phyloP scores from a whole-genome alignment of 1,139 yeast genomes.

The Nakaseomyces nivariensis region DNA sequence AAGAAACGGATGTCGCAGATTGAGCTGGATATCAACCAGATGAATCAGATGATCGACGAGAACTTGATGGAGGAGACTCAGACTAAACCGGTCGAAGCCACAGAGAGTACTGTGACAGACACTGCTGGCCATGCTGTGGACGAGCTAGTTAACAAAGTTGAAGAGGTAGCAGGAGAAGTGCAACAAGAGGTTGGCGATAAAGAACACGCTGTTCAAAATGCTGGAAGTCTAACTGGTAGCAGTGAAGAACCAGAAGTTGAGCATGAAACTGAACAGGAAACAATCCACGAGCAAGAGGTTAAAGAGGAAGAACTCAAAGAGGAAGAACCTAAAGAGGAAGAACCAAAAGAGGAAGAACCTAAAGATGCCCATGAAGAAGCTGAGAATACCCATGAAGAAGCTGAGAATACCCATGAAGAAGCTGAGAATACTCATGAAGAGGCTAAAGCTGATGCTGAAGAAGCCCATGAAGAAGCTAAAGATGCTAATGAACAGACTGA shows the following conservation, averaged over 20 bases:
- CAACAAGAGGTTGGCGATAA: neutral
- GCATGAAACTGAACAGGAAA: too few relatives aligned
- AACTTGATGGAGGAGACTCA: conserved; percentile 12
- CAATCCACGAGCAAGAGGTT: too few relatives aligned
- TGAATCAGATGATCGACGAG: conserved; percentile 28
- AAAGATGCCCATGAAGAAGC: neutral
- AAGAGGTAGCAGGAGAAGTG: neutral
- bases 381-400: neutral
- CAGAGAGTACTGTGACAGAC: neutral
- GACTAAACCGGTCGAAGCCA: neutral
- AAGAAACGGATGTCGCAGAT: conserved; percentile 28
- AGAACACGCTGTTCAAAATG: neutral
- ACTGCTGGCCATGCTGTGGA: neutral
- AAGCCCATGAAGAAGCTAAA: neutral
- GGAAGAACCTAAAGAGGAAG: too few relatives aligned
- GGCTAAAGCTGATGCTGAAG: neutral
- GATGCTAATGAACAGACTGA: neutral
- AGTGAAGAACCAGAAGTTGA: too few relatives aligned
- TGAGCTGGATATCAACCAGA: conserved; percentile 27
- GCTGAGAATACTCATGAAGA: neutral
- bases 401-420: neutral
- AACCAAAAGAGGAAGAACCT: neutral
- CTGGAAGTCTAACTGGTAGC: neutral
- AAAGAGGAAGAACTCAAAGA: too few relatives aligned
- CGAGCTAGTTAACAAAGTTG: neutral